Evolutionary conservation across 192 early-diverging fungal species (phyloP), one percentile per base, ranked within the genome.

Genomic region (Gamsiella multidivaricata): DNA sequence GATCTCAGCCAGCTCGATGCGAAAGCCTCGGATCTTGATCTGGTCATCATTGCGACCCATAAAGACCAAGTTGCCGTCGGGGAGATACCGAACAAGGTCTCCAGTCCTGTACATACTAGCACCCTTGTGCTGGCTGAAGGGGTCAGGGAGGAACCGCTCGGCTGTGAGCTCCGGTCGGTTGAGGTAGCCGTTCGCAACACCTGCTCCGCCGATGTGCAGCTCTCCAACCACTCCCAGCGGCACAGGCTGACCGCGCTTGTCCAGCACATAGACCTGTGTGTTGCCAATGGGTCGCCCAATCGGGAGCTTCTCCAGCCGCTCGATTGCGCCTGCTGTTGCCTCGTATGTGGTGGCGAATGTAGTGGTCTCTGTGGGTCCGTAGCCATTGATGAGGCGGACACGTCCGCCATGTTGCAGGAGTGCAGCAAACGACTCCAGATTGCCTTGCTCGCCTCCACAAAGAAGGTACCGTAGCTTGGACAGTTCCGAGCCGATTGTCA

Each of bases 11-110:
- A 79, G 56, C 34, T 82, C 75, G 11, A 82, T 62, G 22, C 81
- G 63, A 61, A 61, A 79, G 0, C 81, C 81, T 23, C 65, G 52
- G n/a, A 82, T 74, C 69, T 90, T 90, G 70, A 82, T 70, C 47
- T 80, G 0, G 85, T 7, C 25, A 42, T 66, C 7, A 61, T 29
- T 14, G 79, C 10, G 31, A 61, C 52, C 5, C 81, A 75, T 10
- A 60, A 49, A 36, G 69, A 65, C 8, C 72, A 50, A 26, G 55
- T 63, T 17, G n/a, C n/a, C n/a, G n/a, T n/a, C n/a, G n/a, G n/a
- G n/a, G n/a, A n/a, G n/a, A n/a, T n/a, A n/a, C n/a, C 65, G 58
- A 1, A 36, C 74, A 0, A 69, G 37, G 46, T 82, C 81, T 14
- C 81, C 76, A n/a, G 75, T 63, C 32, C 41, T 64, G 51, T 73